A percentile compares a stretch with the other conserved stretches of the same genome.
Conservation (phyloP, 768 basidiomycete species). For the Lactarius indigo region DNA sequence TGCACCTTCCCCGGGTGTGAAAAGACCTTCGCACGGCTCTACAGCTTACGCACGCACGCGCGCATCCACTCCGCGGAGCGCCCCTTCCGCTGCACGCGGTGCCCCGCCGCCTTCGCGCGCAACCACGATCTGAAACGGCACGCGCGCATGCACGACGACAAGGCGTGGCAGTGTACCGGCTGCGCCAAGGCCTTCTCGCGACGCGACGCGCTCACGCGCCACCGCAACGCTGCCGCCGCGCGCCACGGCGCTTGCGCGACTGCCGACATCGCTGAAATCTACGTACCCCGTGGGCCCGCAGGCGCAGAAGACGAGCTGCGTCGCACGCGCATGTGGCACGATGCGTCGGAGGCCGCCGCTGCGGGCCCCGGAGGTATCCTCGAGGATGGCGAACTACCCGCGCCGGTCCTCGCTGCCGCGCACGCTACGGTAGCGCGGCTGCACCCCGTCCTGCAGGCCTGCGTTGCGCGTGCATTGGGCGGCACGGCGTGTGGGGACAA, state of each 20-base stretch:
- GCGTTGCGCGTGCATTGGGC: conserved; percentile 17
- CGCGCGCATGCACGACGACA: conserved; percentile 63
- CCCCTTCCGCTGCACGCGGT: conserved; percentile 59
- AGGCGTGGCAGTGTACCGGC: conserved; percentile 69
- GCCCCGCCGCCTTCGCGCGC: conserved; percentile 73
- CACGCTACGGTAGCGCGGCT: conserved; percentile 23
- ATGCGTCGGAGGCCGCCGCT: conserved; percentile 44
- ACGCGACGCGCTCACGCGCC: conserved; percentile 76
- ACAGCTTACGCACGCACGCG: conserved; percentile 68
- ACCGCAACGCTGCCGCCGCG: conserved; percentile 55
- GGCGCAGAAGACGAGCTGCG: conserved; percentile 42
- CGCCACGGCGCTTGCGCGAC: conserved; percentile 51
- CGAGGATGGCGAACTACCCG: conserved; percentile 27
- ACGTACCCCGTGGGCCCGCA: conserved; percentile 47
- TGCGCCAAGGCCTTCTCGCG: conserved; percentile 73
- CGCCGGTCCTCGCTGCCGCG: conserved; percentile 18
- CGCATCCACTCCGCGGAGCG: conserved; percentile 61
- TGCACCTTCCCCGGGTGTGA: conserved; percentile 63
- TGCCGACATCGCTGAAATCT: conserved; percentile 51
- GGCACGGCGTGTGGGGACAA: conserved; percentile 17
- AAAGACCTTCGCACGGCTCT: conserved; percentile 68
- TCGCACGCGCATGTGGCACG: conserved; percentile 66
- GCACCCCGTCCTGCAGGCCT: conserved; percentile 21
- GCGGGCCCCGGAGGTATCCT: background rate
- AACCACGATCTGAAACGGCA: conserved; percentile 84